These are phyloP conservation scores for Trypanosoma boissoni DNA, from an alignment of 208 protist species.

Conservation along the genomic window DNA sequence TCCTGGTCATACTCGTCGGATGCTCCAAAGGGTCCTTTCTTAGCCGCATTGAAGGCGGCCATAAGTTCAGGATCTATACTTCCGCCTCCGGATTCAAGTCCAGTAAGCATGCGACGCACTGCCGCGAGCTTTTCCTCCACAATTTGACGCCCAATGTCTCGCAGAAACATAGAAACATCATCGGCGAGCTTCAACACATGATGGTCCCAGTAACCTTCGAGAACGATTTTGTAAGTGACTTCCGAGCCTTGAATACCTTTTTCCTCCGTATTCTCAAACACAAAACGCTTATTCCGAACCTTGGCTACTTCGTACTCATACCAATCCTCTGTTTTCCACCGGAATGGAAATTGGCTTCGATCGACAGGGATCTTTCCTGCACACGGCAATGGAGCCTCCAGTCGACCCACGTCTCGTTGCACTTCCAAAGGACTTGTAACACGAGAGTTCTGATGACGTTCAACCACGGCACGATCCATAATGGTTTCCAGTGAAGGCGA, in stretches of 20 bases:
- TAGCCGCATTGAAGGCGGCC: constrained; percentile 44
- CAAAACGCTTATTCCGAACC: constrained; percentile 82
- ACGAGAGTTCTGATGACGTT: constrained; percentile 44
- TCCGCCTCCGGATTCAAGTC: constrained; percentile 27
- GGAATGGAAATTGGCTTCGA: constrained; percentile 60
- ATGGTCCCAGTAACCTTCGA: constrained; percentile 88
- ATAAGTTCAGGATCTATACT: constrained; percentile 66
- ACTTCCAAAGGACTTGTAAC: constrained; percentile 63
- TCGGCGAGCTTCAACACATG: constrained; percentile 87
- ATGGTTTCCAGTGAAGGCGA: constrained; percentile 58
- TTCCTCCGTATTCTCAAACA: constrained; percentile 73
- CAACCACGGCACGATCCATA: constrained; percentile 60
- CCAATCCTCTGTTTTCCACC: constrained; percentile 88
- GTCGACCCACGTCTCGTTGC: constrained; percentile 77
- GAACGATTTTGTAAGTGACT: constrained; percentile 81
- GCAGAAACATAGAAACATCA: constrained; percentile 83
- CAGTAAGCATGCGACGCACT: constrained; percentile 57
- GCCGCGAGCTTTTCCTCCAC: constrained; percentile 70
- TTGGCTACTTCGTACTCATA: constrained; percentile 91
- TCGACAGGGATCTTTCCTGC: constrained; percentile 66
- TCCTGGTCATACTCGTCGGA: constrained; percentile 64
- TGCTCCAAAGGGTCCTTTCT: constrained; percentile 62
- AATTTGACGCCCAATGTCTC: constrained; percentile 73
- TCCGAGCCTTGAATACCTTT: constrained; percentile 52
- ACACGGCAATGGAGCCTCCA: constrained; percentile 59